A percentile compares a stretch with the other conserved stretches of the same genome.
phyloP scores from a whole-genome alignment of 1,284 basidiomycete genomes.

The Sanghuangporus weigelae region DNA sequence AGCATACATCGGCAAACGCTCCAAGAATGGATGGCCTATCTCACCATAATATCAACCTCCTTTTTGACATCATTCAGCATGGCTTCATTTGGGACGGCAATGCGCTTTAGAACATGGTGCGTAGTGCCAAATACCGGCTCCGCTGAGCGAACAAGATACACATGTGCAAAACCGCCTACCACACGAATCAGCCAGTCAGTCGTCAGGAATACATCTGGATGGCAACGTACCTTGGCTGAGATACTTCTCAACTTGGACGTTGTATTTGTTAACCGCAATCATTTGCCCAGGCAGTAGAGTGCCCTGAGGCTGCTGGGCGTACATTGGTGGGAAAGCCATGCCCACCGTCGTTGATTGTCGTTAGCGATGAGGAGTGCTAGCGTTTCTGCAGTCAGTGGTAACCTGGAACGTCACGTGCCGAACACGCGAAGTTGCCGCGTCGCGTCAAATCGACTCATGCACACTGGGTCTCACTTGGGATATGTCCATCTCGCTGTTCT shows the following conservation, averaged over 20 bases:
- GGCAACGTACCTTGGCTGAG: slow-evolving; percentile 76
- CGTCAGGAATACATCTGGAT: not conserved
- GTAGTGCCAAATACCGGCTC: slow-evolving; percentile 84
- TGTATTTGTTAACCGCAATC: slow-evolving; percentile 86
- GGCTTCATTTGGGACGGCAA: slow-evolving; percentile 86
- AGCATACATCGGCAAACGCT: slow-evolving; percentile 25
- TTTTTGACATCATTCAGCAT: slow-evolving; percentile 94
- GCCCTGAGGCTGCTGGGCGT: slow-evolving; percentile 41
- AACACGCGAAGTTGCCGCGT: not conserved
- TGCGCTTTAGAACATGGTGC: slow-evolving; percentile 96
- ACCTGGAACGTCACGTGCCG: not conserved
- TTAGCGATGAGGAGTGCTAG: not conserved
- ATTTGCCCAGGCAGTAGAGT: slow-evolving; percentile 78
- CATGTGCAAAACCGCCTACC: slow-evolving; percentile 96
- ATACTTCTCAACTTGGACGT: slow-evolving; percentile 85
- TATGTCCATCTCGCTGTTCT: not conserved
- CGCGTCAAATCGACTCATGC: not conserved
- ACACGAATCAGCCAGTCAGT: not conserved
- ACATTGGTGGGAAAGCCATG: slow-evolving; percentile 19
- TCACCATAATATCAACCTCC: slow-evolving; percentile 98
- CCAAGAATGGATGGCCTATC: slow-evolving; percentile 28
- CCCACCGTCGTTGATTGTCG: slow-evolving; percentile 3
- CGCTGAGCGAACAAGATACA: slow-evolving; percentile 90
- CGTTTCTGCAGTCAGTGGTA: not conserved
- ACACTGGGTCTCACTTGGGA: not conserved